A percentile compares a stretch with the other conserved stretches of the same genome.
Evolutionary conservation across 441 rosid species (phyloP).

Genomic region (Populus hybrid): DNA sequence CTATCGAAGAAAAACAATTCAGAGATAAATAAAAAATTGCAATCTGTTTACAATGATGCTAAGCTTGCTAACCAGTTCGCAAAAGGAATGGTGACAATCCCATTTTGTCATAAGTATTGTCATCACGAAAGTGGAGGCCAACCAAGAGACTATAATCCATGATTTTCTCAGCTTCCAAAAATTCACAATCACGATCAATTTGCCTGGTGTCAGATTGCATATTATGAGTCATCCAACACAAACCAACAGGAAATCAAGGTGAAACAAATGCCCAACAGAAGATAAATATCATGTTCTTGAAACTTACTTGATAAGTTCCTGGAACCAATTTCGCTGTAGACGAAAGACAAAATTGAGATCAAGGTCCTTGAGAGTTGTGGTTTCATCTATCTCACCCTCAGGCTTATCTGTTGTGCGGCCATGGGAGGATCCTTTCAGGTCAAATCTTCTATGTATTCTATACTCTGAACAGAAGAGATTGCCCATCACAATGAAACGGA

Average conservation of each 20-base stretch:
- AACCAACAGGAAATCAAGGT: not conserved
- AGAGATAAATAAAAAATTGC: not conserved
- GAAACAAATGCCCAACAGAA: conserved; percentile 1
- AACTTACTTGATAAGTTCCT: conserved; percentile 78
- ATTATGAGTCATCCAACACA: not conserved
- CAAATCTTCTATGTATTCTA: too few relatives aligned
- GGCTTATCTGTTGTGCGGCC: too few relatives aligned
- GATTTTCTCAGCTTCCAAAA: conserved; percentile 84
- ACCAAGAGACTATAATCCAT: conserved; percentile 83
- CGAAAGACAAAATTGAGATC: conserved; percentile 91
- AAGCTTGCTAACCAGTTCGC: conserved; percentile 59
- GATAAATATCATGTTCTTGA: not conserved
- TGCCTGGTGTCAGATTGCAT: conserved; percentile 43
- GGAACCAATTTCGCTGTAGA: conserved; percentile 72
- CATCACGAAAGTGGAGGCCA: conserved; percentile 47
- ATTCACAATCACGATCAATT: conserved; percentile 84
- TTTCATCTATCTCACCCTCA: too few relatives aligned
- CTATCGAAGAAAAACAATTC: not conserved
- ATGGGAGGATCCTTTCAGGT: too few relatives aligned
- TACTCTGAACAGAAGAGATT: too few relatives aligned
- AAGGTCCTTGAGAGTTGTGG: too few relatives aligned
- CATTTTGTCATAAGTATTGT: conserved; percentile 74
- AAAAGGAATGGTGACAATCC: conserved; percentile 84
- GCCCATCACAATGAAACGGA: too few relatives aligned
- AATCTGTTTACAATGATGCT: not conserved